Evolutionary conservation across 306 rosid species (phyloP).

Genomic region (Prunus dulcis): DNA sequence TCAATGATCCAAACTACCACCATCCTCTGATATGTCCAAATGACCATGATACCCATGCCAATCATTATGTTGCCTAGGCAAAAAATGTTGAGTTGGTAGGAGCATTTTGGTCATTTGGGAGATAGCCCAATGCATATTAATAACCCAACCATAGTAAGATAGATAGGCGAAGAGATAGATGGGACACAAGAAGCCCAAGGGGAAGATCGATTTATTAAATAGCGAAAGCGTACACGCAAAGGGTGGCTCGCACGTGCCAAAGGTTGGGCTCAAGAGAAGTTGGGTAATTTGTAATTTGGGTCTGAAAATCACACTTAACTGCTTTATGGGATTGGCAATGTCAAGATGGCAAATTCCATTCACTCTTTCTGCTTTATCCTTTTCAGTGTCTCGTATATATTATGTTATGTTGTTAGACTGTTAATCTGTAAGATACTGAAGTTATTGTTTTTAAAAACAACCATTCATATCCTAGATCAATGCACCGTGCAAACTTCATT

Average conservation of each 20-base stretch:
- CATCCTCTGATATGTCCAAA: slow-evolving; percentile 20
- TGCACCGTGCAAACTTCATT: not conserved
- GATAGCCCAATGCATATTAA: slow-evolving; percentile 23
- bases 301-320: slow-evolving; percentile 53
- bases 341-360: slow-evolving; percentile 42
- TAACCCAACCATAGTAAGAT: slow-evolving; percentile 34
- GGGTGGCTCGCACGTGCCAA: slow-evolving; percentile 46
- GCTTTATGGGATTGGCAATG: slow-evolving; percentile 53
- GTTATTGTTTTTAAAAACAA: not conserved
- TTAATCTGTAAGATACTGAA: not conserved
- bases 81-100: slow-evolving; percentile 32
- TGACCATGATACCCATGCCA: slow-evolving; percentile 42
- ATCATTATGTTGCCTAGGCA: slow-evolving; percentile 22
- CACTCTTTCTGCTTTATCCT: slow-evolving; percentile 12
- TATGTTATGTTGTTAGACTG: not conserved
- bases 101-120: slow-evolving; percentile 19
- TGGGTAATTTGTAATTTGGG: slow-evolving; percentile 32
- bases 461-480: not conserved
- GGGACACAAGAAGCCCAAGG: not conserved
- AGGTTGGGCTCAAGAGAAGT: slow-evolving; percentile 43
- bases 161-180: slow-evolving; percentile 6
- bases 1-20: slow-evolving; percentile 62
- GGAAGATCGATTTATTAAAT: slow-evolving; percentile 2
- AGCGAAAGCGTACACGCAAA: slow-evolving; percentile 25
- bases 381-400: not conserved